These are phyloP conservation scores for Fusarium musae DNA, from an alignment of 2,329 filamentous ascomycete species.

Conservation along the genomic window DNA sequence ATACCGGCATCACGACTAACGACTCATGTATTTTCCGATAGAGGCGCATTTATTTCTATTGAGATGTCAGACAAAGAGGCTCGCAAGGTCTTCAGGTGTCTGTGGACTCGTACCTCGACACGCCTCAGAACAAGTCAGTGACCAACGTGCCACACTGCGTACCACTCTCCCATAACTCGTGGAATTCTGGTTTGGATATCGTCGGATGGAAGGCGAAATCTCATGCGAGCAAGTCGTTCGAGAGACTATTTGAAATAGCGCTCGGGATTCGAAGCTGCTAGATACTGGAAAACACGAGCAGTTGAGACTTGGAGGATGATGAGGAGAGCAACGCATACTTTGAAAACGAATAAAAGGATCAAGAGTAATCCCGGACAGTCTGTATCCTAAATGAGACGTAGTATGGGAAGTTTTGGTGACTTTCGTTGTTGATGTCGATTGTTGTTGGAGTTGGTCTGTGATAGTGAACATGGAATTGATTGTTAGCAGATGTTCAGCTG, in stretches of 20 bases:
- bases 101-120: too few species aligned
- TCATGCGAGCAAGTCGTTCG: rapidly evolving
- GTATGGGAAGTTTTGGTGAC: rapidly evolving
- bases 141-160: not conserved
- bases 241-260: rapidly evolving
- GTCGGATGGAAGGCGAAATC: rapidly evolving
- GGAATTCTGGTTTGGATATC: rapidly evolving
- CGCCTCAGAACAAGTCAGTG: not conserved
- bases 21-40: slow-evolving; percentile 38
- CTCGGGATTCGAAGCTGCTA: not conserved
- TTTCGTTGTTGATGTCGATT: not conserved
- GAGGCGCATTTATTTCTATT: rapidly evolving
- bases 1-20: slow-evolving; percentile 48
- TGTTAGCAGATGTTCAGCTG: rapidly evolving
- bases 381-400: rapidly evolving
- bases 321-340: too few species aligned
- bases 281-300: not conserved
- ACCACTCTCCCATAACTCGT: not conserved
- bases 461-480: not conserved
- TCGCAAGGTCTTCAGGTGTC: rapidly evolving
- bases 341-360: not conserved
- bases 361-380: rapidly evolving
- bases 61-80: not conserved
- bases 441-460: not conserved
- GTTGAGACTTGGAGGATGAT: not conserved